A percentile compares a stretch with the other conserved stretches of the same genome.
phyloP scores from a whole-genome alignment of 257 asterid species.

The Plantago elongata region DNA sequence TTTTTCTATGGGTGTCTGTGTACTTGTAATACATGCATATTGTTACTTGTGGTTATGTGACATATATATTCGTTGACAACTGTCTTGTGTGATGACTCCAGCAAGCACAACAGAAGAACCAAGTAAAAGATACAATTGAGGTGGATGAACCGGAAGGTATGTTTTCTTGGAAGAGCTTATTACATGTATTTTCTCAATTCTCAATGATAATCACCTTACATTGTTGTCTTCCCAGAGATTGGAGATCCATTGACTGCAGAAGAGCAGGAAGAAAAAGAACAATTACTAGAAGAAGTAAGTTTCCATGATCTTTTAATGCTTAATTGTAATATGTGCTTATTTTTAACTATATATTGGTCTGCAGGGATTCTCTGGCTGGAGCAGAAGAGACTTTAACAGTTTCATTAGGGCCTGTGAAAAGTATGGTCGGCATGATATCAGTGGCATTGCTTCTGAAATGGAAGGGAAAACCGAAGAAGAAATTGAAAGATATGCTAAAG shows the following conservation, averaged over 20 bases:
- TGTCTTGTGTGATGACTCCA: constrained; percentile 28
- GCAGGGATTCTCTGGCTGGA: constrained; percentile 98
- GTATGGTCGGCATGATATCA: constrained; percentile 81
- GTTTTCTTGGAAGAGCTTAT: constrained; percentile 10
- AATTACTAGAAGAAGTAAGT: constrained; percentile 72
- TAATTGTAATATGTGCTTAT: constrained; percentile 11
- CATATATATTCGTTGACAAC: neutral
- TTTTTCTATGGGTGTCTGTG: neutral
- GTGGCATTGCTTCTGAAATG: constrained; percentile 86
- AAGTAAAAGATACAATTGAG: constrained; percentile 82
- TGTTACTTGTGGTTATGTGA: neutral
- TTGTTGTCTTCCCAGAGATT: constrained; percentile 40
- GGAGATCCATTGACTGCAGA: constrained; percentile 98
- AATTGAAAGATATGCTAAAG: constrained; percentile 87
- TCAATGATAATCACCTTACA: constrained; percentile 10
- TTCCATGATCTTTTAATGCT: constrained; percentile 5
- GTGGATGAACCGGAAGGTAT: constrained; percentile 93
- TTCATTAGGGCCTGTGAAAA: constrained; percentile 98
- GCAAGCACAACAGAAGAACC: constrained; percentile 83
- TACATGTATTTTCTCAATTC: constrained; percentile 9
- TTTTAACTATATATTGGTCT: constrained; percentile 18
- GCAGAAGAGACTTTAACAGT: constrained; percentile 89
- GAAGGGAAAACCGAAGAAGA: constrained; percentile 94
- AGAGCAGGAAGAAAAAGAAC: constrained; percentile 96
- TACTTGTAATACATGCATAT: neutral